Evolutionary conservation across 176 grass and related monocot species (phyloP).

Genomic region (Ananas comosus): DNA sequence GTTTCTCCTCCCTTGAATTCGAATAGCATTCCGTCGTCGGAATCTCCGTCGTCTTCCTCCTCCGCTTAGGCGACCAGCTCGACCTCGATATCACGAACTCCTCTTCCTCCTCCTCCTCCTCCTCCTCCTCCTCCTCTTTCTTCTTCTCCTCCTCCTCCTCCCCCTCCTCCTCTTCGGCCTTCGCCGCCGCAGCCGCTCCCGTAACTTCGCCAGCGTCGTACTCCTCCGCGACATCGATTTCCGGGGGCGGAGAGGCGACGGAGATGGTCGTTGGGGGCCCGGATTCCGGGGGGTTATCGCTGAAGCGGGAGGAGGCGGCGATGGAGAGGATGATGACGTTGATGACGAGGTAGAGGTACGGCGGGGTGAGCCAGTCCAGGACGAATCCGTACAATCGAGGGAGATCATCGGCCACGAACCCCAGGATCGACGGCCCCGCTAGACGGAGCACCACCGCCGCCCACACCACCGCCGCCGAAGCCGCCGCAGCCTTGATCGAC

Average conservation of each 20-base stretch:
- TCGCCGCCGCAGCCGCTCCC: neutral
- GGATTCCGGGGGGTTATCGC: slow-evolving; percentile 1
- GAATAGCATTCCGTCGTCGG: neutral
- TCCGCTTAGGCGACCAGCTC: slow-evolving; percentile 41
- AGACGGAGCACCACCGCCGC: slow-evolving; percentile 33
- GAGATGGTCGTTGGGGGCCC: neutral
- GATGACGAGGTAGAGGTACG: slow-evolving; percentile 87
- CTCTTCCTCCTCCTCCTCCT: slow-evolving; percentile 14
- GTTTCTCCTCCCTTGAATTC: slow-evolving; percentile 57
- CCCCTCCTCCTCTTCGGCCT: neutral
- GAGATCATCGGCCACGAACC: slow-evolving; percentile 39
- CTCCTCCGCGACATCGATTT: neutral
- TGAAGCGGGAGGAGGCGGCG: slow-evolving; percentile 68
- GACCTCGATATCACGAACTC: slow-evolving; percentile 72
- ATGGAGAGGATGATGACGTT: slow-evolving; percentile 97
- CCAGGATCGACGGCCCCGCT: slow-evolving; percentile 29
- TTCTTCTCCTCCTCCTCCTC: slow-evolving; percentile 14
- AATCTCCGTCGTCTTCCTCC: slow-evolving; percentile 3
- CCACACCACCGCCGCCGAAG: slow-evolving; percentile 27
- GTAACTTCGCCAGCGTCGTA: neutral
- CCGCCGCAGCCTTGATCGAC: slow-evolving; percentile 25
- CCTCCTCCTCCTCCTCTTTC: slow-evolving; percentile 5
- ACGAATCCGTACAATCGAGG: slow-evolving; percentile 36
- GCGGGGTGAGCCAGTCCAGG: slow-evolving; percentile 63
- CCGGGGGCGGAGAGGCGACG: neutral